Conservation (phyloP, 192 early-diverging fungal species). For the Gorgonomyces haynaldii region DNA sequence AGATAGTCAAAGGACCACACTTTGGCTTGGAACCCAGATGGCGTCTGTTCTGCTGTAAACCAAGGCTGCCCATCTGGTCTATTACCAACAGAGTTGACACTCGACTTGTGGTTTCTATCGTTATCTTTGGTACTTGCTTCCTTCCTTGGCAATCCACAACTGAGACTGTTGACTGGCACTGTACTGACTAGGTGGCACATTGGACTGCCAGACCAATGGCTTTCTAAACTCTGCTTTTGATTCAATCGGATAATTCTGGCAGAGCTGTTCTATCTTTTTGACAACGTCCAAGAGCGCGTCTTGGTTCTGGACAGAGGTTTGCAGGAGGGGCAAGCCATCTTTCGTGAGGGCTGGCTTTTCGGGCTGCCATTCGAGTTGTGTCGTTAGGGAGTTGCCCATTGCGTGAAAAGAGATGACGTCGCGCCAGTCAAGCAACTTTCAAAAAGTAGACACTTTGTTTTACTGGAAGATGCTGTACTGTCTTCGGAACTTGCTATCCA, state of each 20-base stretch:
- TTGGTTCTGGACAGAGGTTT: constrained; percentile 34
- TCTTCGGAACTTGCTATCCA: constrained; percentile 89
- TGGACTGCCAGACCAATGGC: constrained; percentile 28
- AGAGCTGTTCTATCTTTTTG: constrained; percentile 30
- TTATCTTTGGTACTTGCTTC: background rate
- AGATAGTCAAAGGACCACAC: constrained; percentile 33
- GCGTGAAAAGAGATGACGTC: background rate
- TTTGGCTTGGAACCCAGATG: constrained; percentile 8
- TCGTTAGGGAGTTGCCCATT: constrained; percentile 36
- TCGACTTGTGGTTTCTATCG: constrained; percentile 16
- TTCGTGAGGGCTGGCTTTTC: background rate
- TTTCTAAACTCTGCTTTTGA: constrained; percentile 35
- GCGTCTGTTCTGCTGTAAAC: constrained; percentile 25
- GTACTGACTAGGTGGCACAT: constrained; percentile 23
- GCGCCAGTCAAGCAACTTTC: no score
- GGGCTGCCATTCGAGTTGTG: constrained; percentile 21
- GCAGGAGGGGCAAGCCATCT: constrained; percentile 14
- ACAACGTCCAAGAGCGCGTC: constrained; percentile 34
- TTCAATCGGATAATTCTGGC: constrained; percentile 28
- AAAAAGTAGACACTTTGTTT: no score
- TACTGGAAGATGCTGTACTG: no score
- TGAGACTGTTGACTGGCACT: background rate
- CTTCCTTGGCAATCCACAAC: constrained; percentile 3
- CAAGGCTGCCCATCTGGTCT: constrained; percentile 30
- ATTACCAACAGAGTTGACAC: constrained; percentile 1